A percentile compares a stretch with the other conserved stretches of the same genome.
Evolutionary conservation across 2,329 filamentous ascomycete species (phyloP).

Genomic region (Laburnicola sp.): DNA sequence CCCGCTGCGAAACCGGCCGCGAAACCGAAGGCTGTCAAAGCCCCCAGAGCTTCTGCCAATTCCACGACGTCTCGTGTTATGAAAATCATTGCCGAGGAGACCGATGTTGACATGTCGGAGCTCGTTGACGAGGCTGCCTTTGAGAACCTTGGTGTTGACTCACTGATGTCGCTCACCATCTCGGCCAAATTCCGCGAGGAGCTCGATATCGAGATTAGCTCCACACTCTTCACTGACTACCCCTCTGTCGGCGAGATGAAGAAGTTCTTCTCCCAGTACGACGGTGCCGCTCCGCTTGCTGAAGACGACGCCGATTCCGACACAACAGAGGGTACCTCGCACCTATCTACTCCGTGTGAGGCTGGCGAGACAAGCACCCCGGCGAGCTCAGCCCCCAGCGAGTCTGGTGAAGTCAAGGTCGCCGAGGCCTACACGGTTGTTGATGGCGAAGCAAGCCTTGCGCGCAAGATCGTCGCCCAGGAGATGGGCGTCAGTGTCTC

Average conservation of each 20-base stretch:
- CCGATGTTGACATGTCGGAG: slow-evolving; percentile 61
- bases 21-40: slow-evolving; percentile 56
- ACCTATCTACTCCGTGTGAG: slow-evolving; percentile 50
- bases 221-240: slow-evolving; percentile 63
- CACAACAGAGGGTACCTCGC: slow-evolving; percentile 42
- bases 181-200: slow-evolving; percentile 65
- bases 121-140: slow-evolving; percentile 63
- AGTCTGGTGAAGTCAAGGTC: slow-evolving; percentile 42
- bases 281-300: slow-evolving; percentile 44
- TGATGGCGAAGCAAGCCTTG: slow-evolving; percentile 49
- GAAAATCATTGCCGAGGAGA: slow-evolving; percentile 69
- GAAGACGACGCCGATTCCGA: slow-evolving; percentile 50
- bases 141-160: slow-evolving; percentile 65
- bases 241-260: slow-evolving; percentile 64
- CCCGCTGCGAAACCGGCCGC: slow-evolving; percentile 54
- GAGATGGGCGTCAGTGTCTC: slow-evolving; percentile 68
- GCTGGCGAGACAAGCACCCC: slow-evolving; percentile 50
- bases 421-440: slow-evolving; percentile 38
- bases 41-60: slow-evolving; percentile 50
- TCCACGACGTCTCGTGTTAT: slow-evolving; percentile 60
- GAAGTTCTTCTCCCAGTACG: slow-evolving; percentile 56
- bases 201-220: slow-evolving; percentile 61
- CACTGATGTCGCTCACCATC: slow-evolving; percentile 63
- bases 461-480: slow-evolving; percentile 54
- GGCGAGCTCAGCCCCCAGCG: slow-evolving; percentile 54